A percentile compares a stretch with the other conserved stretches of the same genome.
phyloP scores from a whole-genome alignment of 805 yeast genomes.

The Yamadazyma sp. region DNA sequence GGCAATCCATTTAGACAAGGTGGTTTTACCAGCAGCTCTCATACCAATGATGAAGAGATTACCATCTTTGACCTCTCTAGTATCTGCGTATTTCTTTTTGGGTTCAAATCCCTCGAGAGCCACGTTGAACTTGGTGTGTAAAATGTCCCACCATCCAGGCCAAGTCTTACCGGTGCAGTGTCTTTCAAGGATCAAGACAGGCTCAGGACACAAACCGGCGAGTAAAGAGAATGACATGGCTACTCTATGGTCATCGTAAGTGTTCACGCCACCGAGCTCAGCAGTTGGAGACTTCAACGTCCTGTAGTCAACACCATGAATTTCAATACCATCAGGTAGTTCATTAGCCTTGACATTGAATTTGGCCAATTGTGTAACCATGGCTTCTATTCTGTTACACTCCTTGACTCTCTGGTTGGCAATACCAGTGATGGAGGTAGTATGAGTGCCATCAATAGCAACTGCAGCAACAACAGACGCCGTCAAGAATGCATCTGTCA shows the following conservation, averaged over 20 bases:
- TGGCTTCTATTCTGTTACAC: conserved; percentile 93
- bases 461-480: conserved; percentile 97
- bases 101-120: conserved; percentile 72
- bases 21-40: conserved; percentile 97
- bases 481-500: conserved; percentile 98
- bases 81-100: conserved; percentile 13
- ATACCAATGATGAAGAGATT: conserved; percentile 86
- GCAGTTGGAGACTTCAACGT: conserved; percentile 54
- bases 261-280: conserved; percentile 57
- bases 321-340: conserved; percentile 88
- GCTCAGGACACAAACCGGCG: conserved; percentile 65
- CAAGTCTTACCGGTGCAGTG: conserved; percentile 95
- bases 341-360: conserved; percentile 87
- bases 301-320: conserved; percentile 62
- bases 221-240: conserved; percentile 95
- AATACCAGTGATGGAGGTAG: conserved; percentile 87
- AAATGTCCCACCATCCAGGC: conserved; percentile 99
- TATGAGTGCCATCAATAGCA: conserved; percentile 47
- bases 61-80: conserved; percentile 33
- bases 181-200: conserved; percentile 79
- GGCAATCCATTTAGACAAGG: conserved; percentile 80
- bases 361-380: conserved; percentile 84
- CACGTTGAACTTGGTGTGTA: conserved; percentile 67
- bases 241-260: conserved; percentile 96
- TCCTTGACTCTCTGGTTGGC: conserved; percentile 98